A percentile compares a stretch with the other conserved stretches of the same genome.
phyloP scores from a whole-genome alignment of 495 filamentous ascomycete genomes.

The Haplographium delicatum region DNA sequence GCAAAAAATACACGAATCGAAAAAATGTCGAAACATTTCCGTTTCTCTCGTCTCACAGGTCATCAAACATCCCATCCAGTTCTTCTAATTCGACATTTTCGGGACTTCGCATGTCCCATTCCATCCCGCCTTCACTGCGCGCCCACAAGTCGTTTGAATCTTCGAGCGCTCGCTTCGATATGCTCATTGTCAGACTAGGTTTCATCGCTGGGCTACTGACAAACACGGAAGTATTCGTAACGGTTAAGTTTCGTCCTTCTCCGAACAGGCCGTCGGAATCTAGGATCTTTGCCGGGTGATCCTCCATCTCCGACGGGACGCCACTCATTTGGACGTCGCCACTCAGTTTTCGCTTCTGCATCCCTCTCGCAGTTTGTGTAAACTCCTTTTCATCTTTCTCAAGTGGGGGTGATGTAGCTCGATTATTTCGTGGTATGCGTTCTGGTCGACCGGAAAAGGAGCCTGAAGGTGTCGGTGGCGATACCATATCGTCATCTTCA shows the following conservation, averaged over 20 bases:
- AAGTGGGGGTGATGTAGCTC: slow-evolving; percentile 75
- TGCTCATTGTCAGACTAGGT: slow-evolving; percentile 28
- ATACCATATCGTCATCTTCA: slow-evolving; percentile 50
- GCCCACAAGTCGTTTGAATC: slow-evolving; percentile 42
- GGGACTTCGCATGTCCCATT: slow-evolving; percentile 70
- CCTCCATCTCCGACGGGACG: slow-evolving; percentile 35
- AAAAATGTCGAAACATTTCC: slow-evolving; percentile 3
- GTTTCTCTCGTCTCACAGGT: slow-evolving; percentile 38
- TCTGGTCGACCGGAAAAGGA: slow-evolving; percentile 48
- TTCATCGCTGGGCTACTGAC: slow-evolving; percentile 36
- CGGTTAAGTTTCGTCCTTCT: slow-evolving; percentile 31
- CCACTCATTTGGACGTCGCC: slow-evolving; percentile 33
- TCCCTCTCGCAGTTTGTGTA: slow-evolving; percentile 82
- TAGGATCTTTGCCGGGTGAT: slow-evolving; percentile 41
- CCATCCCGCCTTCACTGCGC: slow-evolving; percentile 47
- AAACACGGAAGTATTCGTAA: slow-evolving; percentile 17
- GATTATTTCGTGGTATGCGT: slow-evolving; percentile 44
- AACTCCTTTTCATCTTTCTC: slow-evolving; percentile 97
- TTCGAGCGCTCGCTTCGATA: slow-evolving; percentile 36
- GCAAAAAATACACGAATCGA: slow-evolving; percentile 11
- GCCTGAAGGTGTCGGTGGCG: slow-evolving; percentile 50
- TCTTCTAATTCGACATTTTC: slow-evolving; percentile 90
- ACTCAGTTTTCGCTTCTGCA: slow-evolving; percentile 68
- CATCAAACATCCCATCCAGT: slow-evolving; percentile 80
- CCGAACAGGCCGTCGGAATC: slow-evolving; percentile 51